These are phyloP conservation scores for Samsoniella hepiali DNA, from an alignment of 2,329 filamentous ascomycete genomes.

Conservation along the genomic window DNA sequence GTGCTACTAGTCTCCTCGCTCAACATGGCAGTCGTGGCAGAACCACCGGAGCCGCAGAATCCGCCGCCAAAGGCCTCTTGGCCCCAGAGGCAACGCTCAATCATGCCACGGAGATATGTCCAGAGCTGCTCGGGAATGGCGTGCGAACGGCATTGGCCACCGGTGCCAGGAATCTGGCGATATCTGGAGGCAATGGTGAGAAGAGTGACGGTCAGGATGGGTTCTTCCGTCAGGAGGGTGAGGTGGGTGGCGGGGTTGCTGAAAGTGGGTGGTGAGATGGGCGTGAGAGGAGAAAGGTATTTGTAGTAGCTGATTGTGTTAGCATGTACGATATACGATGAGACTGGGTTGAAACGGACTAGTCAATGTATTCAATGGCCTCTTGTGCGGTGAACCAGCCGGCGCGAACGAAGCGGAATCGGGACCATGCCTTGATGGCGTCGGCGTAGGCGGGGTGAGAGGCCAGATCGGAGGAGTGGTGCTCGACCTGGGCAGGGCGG, in stretches of 20 bases:
- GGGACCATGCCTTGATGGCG: conserved; percentile 82
- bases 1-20: conserved; percentile 64
- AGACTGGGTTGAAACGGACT: conserved; percentile 51
- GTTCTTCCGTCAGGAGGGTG: conserved; percentile 82
- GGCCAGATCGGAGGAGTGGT: conserved; percentile 42
- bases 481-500: conserved; percentile 44
- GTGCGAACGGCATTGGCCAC: conserved; percentile 77
- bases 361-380: conserved; percentile 89
- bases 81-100: conserved; percentile 90
- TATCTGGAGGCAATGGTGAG: conserved; percentile 90
- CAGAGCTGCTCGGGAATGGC: conserved; percentile 94
- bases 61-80: conserved; percentile 93
- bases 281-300: conserved; percentile 85
- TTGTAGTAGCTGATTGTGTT: conserved; percentile 69
- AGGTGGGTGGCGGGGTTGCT: conserved; percentile 75
- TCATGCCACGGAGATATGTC: conserved; percentile 92
- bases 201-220: conserved; percentile 86
- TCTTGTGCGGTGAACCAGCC: conserved; percentile 96
- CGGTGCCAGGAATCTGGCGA: conserved; percentile 73
- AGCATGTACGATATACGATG: not conserved
- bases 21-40: conserved; percentile 32
- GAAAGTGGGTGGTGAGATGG: conserved; percentile 89
- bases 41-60: conserved; percentile 67
- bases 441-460: conserved; percentile 58
- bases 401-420: conserved; percentile 90